phyloP scores from a whole-genome alignment of 2,329 filamentous ascomycete species.

The Cordyceps pruinosa region DNA sequence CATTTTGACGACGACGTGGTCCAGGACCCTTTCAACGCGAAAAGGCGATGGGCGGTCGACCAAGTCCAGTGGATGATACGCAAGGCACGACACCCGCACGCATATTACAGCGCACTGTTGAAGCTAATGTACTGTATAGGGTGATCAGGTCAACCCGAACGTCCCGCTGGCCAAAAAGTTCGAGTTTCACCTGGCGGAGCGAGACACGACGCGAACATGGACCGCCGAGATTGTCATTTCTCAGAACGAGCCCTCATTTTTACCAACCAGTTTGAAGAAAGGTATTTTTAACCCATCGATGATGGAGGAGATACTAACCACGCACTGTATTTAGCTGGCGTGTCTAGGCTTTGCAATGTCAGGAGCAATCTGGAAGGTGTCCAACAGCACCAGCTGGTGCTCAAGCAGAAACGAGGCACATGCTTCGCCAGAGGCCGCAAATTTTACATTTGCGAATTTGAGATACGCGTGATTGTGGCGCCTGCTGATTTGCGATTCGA shows the following conservation, averaged over 20 bases:
- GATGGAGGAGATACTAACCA: background rate
- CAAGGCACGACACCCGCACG: too few relatives aligned
- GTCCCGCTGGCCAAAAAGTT: constrained; percentile 27
- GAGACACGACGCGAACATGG: constrained; percentile 29
- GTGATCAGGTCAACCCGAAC: constrained; percentile 32
- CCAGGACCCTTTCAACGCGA: constrained; percentile 26
- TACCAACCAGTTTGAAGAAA: constrained; percentile 32
- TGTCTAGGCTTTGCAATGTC: constrained; percentile 32
- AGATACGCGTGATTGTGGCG: constrained; percentile 48
- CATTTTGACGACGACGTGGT: constrained; percentile 31
- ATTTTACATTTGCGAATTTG: constrained; percentile 36
- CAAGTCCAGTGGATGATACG: constrained; percentile 38
- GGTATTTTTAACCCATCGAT: constrained; percentile 19
- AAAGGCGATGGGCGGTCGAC: constrained; percentile 32
- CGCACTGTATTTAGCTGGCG: constrained; percentile 23
- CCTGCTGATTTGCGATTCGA: constrained; percentile 46
- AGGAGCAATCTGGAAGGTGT: constrained; percentile 35
- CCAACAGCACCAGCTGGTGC: constrained; percentile 30
- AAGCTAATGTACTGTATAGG: constrained; percentile 26
- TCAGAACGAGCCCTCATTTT: constrained; percentile 27
- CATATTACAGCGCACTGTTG: too few relatives aligned
- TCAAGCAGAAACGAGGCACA: constrained; percentile 29
- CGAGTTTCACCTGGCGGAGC: constrained; percentile 26
- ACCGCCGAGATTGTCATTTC: constrained; percentile 34
- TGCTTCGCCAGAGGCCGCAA: constrained; percentile 28